Evolutionary conservation across 1,284 basidiomycete species (phyloP).

Genomic region (Austropuccinia psidii): DNA sequence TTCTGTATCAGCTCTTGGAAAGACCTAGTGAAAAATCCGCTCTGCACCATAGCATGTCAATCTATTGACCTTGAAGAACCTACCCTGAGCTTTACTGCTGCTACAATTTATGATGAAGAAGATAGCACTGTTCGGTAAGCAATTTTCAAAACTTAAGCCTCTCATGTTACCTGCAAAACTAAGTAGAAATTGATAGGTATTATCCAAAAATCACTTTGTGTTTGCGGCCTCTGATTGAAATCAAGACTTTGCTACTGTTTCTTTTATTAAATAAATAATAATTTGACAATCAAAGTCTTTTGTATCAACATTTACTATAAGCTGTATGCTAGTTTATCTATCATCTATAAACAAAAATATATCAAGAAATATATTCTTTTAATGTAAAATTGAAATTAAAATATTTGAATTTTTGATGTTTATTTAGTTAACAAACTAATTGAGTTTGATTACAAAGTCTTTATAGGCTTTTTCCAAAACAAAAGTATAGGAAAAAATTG

Average conservation of each 20-base stretch:
- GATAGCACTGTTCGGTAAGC: neutral
- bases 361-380: no score
- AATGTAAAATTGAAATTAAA: no score
- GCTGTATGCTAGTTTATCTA: no score
- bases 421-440: no score
- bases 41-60: slow-evolving; percentile 75
- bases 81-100: slow-evolving; percentile 88
- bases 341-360: no score
- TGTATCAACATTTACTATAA: no score
- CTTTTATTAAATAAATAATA: no score
- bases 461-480: no score
- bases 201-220: slow-evolving; percentile 34
- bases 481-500: no score
- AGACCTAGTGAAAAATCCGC: slow-evolving; percentile 67
- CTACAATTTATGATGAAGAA: neutral
- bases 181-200: slow-evolving; percentile 11
- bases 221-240: slow-evolving; percentile 52
- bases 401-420: no score
- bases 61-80: slow-evolving; percentile 74
- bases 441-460: no score
- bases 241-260: slow-evolving; percentile 95
- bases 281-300: no score
- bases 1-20: slow-evolving; percentile 63
- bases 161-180: neutral
- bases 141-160: neutral